These are phyloP conservation scores for Hamamelis virginiana DNA, from an alignment of 164 flowering plant genomes.

Conservation along the genomic window DNA sequence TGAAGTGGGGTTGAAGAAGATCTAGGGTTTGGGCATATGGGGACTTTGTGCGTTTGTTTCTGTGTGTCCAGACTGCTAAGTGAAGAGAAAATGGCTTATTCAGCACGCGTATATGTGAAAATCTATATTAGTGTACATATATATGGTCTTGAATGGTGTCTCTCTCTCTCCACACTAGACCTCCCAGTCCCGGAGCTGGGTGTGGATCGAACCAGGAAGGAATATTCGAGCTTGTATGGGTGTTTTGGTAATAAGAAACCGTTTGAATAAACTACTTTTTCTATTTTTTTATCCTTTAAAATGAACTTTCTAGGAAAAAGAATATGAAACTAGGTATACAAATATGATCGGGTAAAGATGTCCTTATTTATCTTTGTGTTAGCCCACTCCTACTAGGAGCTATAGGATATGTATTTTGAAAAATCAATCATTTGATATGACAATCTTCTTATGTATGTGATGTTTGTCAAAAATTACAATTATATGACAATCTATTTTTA, in stretches of 20 bases:
- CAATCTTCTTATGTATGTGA: too few relatives aligned
- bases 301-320: too few relatives aligned
- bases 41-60: neutral
- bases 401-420: too few relatives aligned
- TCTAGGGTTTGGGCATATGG: constrained; percentile 25
- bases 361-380: too few relatives aligned
- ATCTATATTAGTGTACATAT: neutral
- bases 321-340: too few relatives aligned
- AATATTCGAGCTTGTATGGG: constrained; percentile 15
- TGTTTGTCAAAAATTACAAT: too few relatives aligned
- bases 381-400: too few relatives aligned
- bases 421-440: too few relatives aligned
- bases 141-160: constrained; percentile 34
- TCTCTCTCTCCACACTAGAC: constrained; percentile 7
- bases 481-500: too few relatives aligned
- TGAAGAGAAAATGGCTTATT: constrained; percentile 29
- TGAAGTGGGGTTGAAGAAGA: constrained; percentile 17
- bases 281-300: too few relatives aligned
- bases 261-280: too few relatives aligned
- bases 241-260: constrained; percentile 4
- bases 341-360: too few relatives aligned
- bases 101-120: constrained; percentile 30
- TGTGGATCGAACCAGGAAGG: constrained; percentile 8
- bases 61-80: constrained; percentile 8
- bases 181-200: constrained; percentile 1